These are phyloP conservation scores for Lactarius quietus DNA, from an alignment of 768 basidiomycete species.

Conservation along the genomic window DNA sequence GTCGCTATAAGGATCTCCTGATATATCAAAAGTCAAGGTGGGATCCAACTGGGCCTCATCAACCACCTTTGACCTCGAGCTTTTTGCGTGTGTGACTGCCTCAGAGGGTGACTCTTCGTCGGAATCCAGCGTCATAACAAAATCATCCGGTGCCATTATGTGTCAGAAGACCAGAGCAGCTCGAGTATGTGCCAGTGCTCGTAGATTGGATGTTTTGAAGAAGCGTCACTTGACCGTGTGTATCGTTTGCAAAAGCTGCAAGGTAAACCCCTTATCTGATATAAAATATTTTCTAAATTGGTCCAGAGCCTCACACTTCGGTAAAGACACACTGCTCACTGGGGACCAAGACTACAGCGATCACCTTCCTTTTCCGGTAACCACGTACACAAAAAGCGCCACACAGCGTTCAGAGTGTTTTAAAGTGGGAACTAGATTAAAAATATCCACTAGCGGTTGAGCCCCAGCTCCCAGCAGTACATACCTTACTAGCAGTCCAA, in stretches of 20 bases:
- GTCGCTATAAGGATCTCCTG: constrained; percentile 65
- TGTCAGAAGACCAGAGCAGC: background rate
- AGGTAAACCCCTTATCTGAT: background rate
- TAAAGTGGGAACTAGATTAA: no score
- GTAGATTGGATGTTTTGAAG: background rate
- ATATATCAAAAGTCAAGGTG: constrained; percentile 77
- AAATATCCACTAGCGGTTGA: no score
- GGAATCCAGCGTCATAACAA: constrained; percentile 82
- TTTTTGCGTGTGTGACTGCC: constrained; percentile 1
- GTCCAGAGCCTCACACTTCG: background rate
- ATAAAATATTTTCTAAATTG: background rate
- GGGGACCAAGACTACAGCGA: no score
- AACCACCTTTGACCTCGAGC: constrained; percentile 31
- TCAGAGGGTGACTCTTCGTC: constrained; percentile 46
- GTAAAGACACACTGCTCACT: background rate
- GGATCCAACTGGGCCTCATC: constrained; percentile 71
- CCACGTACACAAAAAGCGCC: no score
- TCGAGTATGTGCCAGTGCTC: background rate
- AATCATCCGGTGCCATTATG: constrained; percentile 53
- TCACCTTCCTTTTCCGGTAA: no score
- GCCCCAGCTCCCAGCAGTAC: no score
- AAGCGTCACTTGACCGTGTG: constrained; percentile 13
- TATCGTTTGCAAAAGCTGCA: background rate
- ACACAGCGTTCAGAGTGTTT: no score
- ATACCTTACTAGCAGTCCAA: no score